Conservation (phyloP, 768 basidiomycete genomes). For the Macrolepiota fuliginosa region DNA sequence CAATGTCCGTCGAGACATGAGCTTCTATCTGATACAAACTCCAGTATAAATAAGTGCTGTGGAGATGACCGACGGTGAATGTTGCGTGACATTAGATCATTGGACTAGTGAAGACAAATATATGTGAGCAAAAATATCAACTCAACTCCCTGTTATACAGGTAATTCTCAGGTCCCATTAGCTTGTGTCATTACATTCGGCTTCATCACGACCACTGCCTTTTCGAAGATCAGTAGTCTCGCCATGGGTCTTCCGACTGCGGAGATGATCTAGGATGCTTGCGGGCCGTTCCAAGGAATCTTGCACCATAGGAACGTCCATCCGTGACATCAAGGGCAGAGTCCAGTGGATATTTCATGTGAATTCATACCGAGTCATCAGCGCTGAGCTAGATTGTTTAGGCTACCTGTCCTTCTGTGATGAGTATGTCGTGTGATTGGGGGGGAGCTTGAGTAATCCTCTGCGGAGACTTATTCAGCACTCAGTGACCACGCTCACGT, state of each 20-base stretch:
- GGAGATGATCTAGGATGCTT: too few relatives aligned
- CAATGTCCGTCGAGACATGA: not conserved
- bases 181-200: not conserved
- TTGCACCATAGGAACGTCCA: too few relatives aligned
- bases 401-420: too few relatives aligned
- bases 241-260: not conserved
- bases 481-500: not conserved
- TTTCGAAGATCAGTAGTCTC: not conserved
- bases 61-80: not conserved
- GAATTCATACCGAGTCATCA: too few relatives aligned
- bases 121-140: not conserved
- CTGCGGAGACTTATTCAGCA: too few relatives aligned
- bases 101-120: not conserved
- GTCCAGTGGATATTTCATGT: too few relatives aligned
- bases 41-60: not conserved
- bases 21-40: not conserved
- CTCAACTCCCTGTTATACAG: not conserved
- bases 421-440: too few relatives aligned
- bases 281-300: too few relatives aligned
- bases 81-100: not conserved
- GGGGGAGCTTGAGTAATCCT: too few relatives aligned
- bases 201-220: not conserved
- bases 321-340: too few relatives aligned
- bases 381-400: too few relatives aligned
- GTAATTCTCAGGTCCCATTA: not conserved